phyloP scores from a whole-genome alignment of 208 protist species.

The Trypanosoma avium region DNA sequence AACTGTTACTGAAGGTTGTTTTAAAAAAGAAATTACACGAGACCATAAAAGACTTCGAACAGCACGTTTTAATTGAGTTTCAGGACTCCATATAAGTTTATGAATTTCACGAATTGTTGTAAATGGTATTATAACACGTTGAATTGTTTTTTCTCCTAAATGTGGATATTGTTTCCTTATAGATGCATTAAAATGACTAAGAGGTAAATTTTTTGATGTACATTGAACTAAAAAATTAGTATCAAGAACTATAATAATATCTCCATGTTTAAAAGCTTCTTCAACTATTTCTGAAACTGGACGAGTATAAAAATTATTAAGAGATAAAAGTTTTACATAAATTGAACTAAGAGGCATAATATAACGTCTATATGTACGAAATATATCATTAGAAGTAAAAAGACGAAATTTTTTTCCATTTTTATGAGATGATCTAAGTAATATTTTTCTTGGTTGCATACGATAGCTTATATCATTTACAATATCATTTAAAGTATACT shows the following conservation, averaged over 20 bases:
- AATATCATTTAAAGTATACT: conserved; percentile 52
- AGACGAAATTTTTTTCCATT: conserved; percentile 52
- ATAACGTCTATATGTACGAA: conserved; percentile 36
- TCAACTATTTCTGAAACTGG: conserved; percentile 37
- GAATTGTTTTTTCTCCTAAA: conserved; percentile 23
- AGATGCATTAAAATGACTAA: conserved; percentile 66
- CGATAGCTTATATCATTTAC: conserved; percentile 53
- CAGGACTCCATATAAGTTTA: conserved; percentile 57
- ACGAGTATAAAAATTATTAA: conserved; percentile 48
- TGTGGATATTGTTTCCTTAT: conserved; percentile 61
- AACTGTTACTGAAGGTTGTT: conserved; percentile 48
- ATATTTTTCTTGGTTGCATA: conserved; percentile 40
- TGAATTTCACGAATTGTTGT: conserved; percentile 68
- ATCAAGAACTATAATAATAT: conserved; percentile 64
- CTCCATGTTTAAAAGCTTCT: conserved; percentile 33
- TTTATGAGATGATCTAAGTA: conserved; percentile 1
- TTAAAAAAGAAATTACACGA: conserved; percentile 47
- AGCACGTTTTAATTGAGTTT: conserved; percentile 33
- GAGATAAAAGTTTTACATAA: conserved; percentile 49
- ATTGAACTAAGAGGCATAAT: conserved; percentile 46
- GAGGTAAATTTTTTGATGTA: conserved; percentile 59
- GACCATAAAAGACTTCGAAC: conserved; percentile 71
- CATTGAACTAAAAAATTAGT: conserved; percentile 88
- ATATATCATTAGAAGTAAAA: conserved; percentile 46
- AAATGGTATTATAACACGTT: conserved; percentile 73